Base-by-base conservation (phyloP, 805 yeast genomes). In the Wickerhamiella nectarea region DNA sequence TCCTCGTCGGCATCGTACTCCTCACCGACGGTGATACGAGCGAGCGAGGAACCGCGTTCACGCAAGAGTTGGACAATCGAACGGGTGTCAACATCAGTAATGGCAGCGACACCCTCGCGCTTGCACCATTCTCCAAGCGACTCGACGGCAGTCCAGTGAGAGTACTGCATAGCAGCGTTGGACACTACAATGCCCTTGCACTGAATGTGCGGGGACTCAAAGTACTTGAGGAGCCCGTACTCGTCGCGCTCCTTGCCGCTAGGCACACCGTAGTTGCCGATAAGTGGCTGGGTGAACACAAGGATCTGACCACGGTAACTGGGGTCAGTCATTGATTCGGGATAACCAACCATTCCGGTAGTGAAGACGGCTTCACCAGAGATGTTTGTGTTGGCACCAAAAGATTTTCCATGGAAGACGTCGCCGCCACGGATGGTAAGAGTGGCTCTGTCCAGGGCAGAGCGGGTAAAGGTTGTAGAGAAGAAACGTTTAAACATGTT, bases 61-160 rank as follows among this genome's bases (percentile, higher is more conserved):
- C 98, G 82, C 64, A 91, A 74, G 58, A 79, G 84, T 36, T 89
- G 75, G 45, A 91, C 97, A 51, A 91, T 74, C 46, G 87, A 83
- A 69, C 98, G 82, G 51, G 99, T 91, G 64, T 91, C 99, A 38
- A 91, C 95, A 49, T 96, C 98, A 35, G 95, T 76, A 56, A 91
- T 81, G 37, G 95, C 93, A 45, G 97, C 93, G 45, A 93, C 91
- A 35, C 94, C 95, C 55, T 86, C 93, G 60, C 95, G 78, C 65
- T 82, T 76, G 69, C 98, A 91, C 98, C 97, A 91, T 55, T 82
- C 83, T 48, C 84, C 81, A 46, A 91, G 72, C 15, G 94, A 80
- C 68, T 91, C 97, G 26, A 91, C 95, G 3, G 99, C 99, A 29
- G 97, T 87, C 98, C 98, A 91, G 63, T 91, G 99, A n/a, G 95